Conservation (phyloP, 1,139 yeast species). For the Suhomyces chickasaworum region DNA sequence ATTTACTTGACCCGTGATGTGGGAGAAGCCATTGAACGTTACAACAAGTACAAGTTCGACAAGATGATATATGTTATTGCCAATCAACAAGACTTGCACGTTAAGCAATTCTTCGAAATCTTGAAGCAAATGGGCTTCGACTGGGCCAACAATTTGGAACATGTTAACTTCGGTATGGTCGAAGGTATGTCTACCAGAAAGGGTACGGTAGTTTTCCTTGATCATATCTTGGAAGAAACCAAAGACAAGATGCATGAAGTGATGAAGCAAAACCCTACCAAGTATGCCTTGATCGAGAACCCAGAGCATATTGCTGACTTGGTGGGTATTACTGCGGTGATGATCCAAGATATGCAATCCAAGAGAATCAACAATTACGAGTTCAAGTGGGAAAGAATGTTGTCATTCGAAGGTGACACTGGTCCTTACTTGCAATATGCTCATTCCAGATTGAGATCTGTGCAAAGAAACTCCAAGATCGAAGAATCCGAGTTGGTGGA, state of each 20-base stretch:
- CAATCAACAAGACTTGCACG: conserved; percentile 91
- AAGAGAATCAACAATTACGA: conserved; percentile 95
- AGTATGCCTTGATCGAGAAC: conserved; percentile 90
- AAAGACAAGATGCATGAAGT: conserved; percentile 96
- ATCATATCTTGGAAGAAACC: conserved; percentile 90
- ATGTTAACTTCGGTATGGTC: conserved; percentile 96
- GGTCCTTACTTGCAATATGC: conserved; percentile 99
- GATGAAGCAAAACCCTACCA: conserved; percentile 89
- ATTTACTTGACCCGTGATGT: conserved; percentile 94
- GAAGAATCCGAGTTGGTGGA: conserved; percentile 48
- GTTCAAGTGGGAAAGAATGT: conserved; percentile 98
- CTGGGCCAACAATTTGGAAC: conserved; percentile 81
- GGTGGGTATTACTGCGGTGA: conserved; percentile 95
- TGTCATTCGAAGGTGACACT: conserved; percentile 98
- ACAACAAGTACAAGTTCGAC: conserved; percentile 81
- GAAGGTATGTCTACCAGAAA: conserved; percentile 98
- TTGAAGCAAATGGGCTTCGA: conserved; percentile 88
- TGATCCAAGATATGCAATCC: conserved; percentile 99
- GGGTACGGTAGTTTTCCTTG: conserved; percentile 97
- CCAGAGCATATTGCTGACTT: conserved; percentile 96
- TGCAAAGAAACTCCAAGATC: conserved; percentile 77
- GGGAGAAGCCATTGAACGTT: conserved; percentile 94
- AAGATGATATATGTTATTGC: conserved; percentile 97
- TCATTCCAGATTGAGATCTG: conserved; percentile 94
- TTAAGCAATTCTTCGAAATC: conserved; percentile 93